Evolutionary conservation across 805 yeast species (phyloP).

Genomic region (Ascoidea rubescens): DNA sequence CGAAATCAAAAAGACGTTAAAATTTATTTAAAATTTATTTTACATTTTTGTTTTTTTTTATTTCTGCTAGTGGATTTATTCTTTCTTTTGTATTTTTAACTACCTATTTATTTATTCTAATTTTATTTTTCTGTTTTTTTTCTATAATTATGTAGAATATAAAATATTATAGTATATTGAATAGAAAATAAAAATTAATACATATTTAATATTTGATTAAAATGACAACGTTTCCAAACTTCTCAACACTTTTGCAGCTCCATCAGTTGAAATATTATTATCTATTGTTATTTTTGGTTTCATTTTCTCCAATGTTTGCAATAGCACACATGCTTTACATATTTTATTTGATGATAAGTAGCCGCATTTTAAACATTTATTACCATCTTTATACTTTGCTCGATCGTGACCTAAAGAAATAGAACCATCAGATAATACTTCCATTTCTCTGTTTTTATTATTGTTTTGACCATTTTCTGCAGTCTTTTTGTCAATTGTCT

Average conservation of each 20-base stretch:
- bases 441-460: constrained; percentile 23
- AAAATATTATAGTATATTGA: no score
- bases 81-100: no score
- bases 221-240: constrained; percentile 53
- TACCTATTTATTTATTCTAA: no score
- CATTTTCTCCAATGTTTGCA: constrained; percentile 71
- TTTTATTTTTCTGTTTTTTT: no score
- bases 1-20: not conserved
- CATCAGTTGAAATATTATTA: constrained; percentile 28
- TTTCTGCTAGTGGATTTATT: no score
- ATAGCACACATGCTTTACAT: constrained; percentile 85
- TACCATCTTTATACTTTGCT: constrained; percentile 40
- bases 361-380: constrained; percentile 80
- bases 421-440: constrained; percentile 50
- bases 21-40: no score
- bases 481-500: constrained; percentile 12
- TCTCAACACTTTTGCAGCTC: constrained; percentile 50
- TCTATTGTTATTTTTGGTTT: constrained; percentile 56
- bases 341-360: constrained; percentile 77
- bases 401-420: constrained; percentile 25
- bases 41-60: no score
- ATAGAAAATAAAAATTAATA: no score
- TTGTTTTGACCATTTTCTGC: constrained; percentile 1
- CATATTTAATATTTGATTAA: constrained; percentile 16
- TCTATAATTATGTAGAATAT: no score